Evolutionary conservation across 2,329 filamentous ascomycete genomes (phyloP).

Genomic region (Xylariales sp.): DNA sequence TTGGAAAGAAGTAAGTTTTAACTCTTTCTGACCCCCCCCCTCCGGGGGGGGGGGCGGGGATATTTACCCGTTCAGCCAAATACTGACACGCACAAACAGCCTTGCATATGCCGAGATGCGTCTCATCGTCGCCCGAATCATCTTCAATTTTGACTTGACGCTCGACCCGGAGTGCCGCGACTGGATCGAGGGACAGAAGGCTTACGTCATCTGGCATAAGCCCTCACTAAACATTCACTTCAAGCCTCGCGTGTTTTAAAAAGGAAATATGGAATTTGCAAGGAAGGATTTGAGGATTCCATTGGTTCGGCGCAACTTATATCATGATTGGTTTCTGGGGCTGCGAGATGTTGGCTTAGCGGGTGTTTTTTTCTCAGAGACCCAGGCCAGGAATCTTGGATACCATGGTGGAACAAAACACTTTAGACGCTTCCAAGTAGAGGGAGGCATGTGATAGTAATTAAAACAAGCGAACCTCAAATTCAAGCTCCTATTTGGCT

Average conservation of each 20-base stretch:
- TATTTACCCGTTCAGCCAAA: neutral
- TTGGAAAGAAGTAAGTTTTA: slow-evolving; percentile 54
- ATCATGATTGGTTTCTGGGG: slow-evolving; percentile 19
- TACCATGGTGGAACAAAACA: slow-evolving; percentile 3
- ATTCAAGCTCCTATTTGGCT: too few species aligned
- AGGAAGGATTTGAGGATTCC: slow-evolving; percentile 5
- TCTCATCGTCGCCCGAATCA: slow-evolving; percentile 53
- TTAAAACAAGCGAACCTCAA: slow-evolving; percentile 14
- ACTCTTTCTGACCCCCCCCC: too few species aligned
- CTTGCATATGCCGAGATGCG: slow-evolving; percentile 58
- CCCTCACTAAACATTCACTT: slow-evolving; percentile 49
- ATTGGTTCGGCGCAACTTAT: slow-evolving; percentile 32
- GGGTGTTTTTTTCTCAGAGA: slow-evolving; percentile 7
- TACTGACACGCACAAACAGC: slow-evolving; percentile 41
- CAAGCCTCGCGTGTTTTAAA: slow-evolving; percentile 39
- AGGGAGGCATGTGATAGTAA: slow-evolving; percentile 31
- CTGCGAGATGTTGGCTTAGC: slow-evolving; percentile 2
- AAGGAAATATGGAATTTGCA: slow-evolving; percentile 10
- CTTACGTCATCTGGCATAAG: slow-evolving; percentile 53
- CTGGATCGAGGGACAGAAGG: slow-evolving; percentile 50
- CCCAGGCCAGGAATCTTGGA: slow-evolving; percentile 15
- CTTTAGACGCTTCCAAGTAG: slow-evolving; percentile 4
- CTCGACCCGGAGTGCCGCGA: slow-evolving; percentile 44
- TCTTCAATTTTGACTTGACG: slow-evolving; percentile 55
- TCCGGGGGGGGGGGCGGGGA: too few species aligned